Percentiles rank a stretch among this genome's conserved stretches.
These are phyloP conservation scores for Prunus kanzakura DNA, from an alignment of 306 rosid species.

Conservation along the genomic window DNA sequence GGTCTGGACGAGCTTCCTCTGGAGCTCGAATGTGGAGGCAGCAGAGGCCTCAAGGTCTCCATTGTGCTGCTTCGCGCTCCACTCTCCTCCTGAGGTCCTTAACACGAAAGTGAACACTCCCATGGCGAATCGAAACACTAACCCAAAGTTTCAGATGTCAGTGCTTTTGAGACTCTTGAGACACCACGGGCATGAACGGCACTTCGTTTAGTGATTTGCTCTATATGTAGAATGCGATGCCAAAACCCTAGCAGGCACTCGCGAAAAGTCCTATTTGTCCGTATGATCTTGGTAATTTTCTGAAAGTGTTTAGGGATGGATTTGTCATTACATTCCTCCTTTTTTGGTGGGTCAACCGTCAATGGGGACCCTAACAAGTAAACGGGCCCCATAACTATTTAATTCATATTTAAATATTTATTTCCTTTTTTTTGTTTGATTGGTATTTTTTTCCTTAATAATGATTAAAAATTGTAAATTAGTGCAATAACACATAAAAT, in stretches of 20 bases:
- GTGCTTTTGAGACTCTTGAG: not conserved
- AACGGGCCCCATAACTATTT: too few relatives aligned
- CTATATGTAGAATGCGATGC: not conserved
- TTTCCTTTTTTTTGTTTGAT: too few relatives aligned
- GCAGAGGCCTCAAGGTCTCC: conserved; percentile 85
- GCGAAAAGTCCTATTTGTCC: not conserved
- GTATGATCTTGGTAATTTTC: not conserved
- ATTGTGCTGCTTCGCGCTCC: conserved; percentile 66
- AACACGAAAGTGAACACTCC: conserved; percentile 82
- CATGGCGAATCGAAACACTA: conserved; percentile 38
- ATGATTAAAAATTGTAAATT: too few relatives aligned
- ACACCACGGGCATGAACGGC: not conserved
- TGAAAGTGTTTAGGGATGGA: too few relatives aligned
- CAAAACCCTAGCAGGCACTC: conserved; percentile 2
- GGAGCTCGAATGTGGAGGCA: conserved; percentile 52
- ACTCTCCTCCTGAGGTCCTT: conserved; percentile 55
- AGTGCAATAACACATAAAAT: too few relatives aligned
- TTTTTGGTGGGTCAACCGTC: too few relatives aligned
- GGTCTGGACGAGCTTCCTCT: conserved; percentile 67
- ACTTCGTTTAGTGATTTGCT: not conserved
- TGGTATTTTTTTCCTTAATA: too few relatives aligned
- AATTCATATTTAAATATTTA: too few relatives aligned
- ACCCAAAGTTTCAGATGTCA: not conserved
- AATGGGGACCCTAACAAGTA: too few relatives aligned
- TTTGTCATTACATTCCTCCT: too few relatives aligned